Evolutionary conservation across 345 rosid species (phyloP).

Genomic region (Pelargonium nanum): DNA sequence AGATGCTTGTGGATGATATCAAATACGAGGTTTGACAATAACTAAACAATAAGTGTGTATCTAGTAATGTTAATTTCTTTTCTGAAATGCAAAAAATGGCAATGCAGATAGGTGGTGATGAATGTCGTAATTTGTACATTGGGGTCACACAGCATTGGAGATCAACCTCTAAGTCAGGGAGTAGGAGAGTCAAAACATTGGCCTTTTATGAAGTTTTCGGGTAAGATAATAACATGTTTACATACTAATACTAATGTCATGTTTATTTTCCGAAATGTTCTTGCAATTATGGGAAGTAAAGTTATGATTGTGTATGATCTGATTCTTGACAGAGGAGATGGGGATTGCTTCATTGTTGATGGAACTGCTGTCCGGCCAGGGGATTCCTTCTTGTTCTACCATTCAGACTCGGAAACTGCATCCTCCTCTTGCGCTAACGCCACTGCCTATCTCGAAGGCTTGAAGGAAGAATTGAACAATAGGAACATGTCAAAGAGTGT

Average conservation of each 20-base stretch:
- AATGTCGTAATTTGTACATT: slow-evolving; percentile 23
- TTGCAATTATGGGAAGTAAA: background rate
- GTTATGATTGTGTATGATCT: background rate
- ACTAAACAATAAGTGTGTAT: background rate
- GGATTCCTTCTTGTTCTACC: slow-evolving; percentile 58
- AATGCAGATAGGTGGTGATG: too few species aligned
- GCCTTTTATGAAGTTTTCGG: slow-evolving; percentile 46
- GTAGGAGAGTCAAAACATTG: slow-evolving; percentile 34
- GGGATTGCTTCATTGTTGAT: slow-evolving; percentile 41
- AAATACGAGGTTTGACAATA: slow-evolving; percentile 34
- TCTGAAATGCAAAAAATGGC: background rate
- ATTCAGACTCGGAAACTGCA: slow-evolving; percentile 33
- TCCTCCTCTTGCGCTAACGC: slow-evolving; percentile 26
- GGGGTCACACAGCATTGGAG: slow-evolving; percentile 55
- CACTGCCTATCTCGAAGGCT: slow-evolving; percentile 25
- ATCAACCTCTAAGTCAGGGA: slow-evolving; percentile 41
- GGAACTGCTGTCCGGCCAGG: slow-evolving; percentile 54
- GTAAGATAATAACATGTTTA: slow-evolving; percentile 25
- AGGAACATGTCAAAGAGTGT: slow-evolving; percentile 17
- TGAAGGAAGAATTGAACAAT: slow-evolving; percentile 22
- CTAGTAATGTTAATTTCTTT: background rate
- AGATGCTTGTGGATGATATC: slow-evolving; percentile 43
- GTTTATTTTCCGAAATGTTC: background rate
- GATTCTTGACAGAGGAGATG: slow-evolving; percentile 42
- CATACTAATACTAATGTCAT: background rate